Percentiles rank a stretch among this genome's conserved stretches.
phyloP scores from a whole-genome alignment of 495 filamentous ascomycete genomes.

The Mytilinidion resinicola region DNA sequence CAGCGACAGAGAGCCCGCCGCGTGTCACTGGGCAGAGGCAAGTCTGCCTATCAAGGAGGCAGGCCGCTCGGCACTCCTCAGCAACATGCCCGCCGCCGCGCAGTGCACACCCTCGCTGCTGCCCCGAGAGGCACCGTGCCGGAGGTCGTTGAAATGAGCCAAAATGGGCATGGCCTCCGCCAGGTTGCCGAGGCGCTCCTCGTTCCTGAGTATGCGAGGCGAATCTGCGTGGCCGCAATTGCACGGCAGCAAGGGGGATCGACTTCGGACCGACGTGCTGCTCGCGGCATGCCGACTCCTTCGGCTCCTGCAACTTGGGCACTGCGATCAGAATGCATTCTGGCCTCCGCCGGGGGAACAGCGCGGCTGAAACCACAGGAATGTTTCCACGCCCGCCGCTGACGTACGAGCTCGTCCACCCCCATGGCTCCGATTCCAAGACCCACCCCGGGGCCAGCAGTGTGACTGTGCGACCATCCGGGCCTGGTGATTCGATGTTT shows the following conservation, averaged over 20 bases:
- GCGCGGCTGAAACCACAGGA: too few species aligned
- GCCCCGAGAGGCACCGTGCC: not conserved
- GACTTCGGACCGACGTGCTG: not conserved
- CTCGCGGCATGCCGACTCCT: too few species aligned
- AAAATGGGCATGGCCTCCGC: not conserved
- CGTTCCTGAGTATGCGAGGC: not conserved
- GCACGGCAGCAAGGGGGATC: not conserved
- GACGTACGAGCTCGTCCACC: too few species aligned
- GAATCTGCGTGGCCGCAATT: not conserved
- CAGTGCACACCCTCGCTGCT: not conserved
- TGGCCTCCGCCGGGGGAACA: too few species aligned
- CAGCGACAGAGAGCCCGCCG: not conserved
- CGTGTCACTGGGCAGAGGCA: not conserved
- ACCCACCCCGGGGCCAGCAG: too few species aligned
- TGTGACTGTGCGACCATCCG: too few species aligned
- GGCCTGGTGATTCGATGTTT: not conserved
- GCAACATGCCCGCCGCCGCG: not conserved
- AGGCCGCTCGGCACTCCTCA: too few species aligned
- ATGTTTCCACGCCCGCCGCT: too few species aligned
- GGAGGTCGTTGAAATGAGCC: not conserved
- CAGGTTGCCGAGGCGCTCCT: too few species aligned
- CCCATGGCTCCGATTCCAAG: too few species aligned
- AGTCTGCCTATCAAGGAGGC: not conserved
- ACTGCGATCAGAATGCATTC: too few species aligned
- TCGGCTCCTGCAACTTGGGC: too few species aligned